Base-by-base conservation (phyloP, 495 filamentous ascomycete genomes). In the Penicillium longicatenatum region DNA sequence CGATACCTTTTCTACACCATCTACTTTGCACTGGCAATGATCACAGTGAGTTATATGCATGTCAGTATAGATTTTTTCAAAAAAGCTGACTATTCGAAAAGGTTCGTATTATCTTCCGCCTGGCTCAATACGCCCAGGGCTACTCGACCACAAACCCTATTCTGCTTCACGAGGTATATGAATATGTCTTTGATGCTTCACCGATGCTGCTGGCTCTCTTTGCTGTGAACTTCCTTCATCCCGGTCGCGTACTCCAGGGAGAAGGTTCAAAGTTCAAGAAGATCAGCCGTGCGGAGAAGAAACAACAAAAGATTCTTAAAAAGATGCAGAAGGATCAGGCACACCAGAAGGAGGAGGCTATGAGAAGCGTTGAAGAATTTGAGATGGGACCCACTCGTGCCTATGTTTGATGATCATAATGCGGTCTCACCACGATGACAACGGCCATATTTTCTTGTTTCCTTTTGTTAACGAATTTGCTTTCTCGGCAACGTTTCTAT, bases 121-220 rank as follows among this genome's bases (percentile, higher is more conserved):
- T 89, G 3, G 67, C 72, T 46, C 82, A 89, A 64, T 88, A 81
- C 61, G 65, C 75, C 0, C 43, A 67, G 2, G 81, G 81, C 11
- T 58, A 68, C 0, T 55, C 62, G 2, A 33, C 62, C 44, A 56
- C 55, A 11, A 82, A 81, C 58, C 66, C 70, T 0, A 58, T 87
- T 11, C 75, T 78, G 0, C 74, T 63, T 16, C 72, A 88, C 60
- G 85, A 89, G 65, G 69, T 57, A 16, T 84, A 82, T 58, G 65
- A 75, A 21, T 85, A 85, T 55, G 67, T 71, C 11, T 75, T 88
- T 26, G 85, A 88, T 46, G 79, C 82, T 0, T 55, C 80, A 1
- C 83, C 85, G 2, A 88, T 88, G 83, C 62, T 84, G 46, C 7
- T 80, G 4, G 76, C 79, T 0, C 58, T 84, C 16, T 24, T 75